Percentiles rank a stretch among this genome's conserved stretches.
These are phyloP conservation scores for Pilatotrama ljubarskyi DNA, from an alignment of 768 basidiomycete species.

Conservation along the genomic window DNA sequence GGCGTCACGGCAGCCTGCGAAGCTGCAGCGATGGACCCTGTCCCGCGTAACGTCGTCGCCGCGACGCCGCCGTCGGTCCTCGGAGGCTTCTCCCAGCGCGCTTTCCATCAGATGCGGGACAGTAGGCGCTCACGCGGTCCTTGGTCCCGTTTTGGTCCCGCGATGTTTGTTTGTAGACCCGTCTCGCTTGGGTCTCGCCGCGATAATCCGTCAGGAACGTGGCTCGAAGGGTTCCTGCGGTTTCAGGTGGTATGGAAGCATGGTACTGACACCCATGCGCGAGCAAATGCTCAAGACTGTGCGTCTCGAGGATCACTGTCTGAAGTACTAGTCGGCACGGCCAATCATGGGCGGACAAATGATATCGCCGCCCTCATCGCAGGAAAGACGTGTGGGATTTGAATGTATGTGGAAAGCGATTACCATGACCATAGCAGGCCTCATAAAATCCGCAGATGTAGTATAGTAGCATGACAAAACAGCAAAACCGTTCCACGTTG, in stretches of 20 bases:
- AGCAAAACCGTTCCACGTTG: background rate
- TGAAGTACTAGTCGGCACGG: too few relatives aligned
- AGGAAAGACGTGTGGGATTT: too few relatives aligned
- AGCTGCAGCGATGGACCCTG: background rate
- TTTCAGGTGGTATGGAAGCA: too few relatives aligned
- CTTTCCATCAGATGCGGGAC: too few relatives aligned
- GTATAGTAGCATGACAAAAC: constrained; percentile 5
- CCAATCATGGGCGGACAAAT: too few relatives aligned
- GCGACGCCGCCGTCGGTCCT: background rate
- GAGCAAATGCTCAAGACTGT: too few relatives aligned
- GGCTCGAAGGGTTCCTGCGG: too few relatives aligned
- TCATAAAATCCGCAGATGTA: background rate
- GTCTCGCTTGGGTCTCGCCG: background rate
- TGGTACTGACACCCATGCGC: too few relatives aligned
- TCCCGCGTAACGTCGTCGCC: background rate
- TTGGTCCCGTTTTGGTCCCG: background rate
- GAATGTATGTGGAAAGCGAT: background rate
- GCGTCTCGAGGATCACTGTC: too few relatives aligned
- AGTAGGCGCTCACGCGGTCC: background rate
- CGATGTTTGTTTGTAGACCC: background rate
- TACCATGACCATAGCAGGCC: constrained; percentile 3
- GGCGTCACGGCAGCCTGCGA: background rate
- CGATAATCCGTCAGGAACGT: background rate
- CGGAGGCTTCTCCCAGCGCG: background rate
- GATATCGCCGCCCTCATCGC: too few relatives aligned